A percentile compares a stretch with the other conserved stretches of the same genome.
These are phyloP conservation scores for Pelargonium citronellum DNA, from an alignment of 441 rosid species.

Conservation along the genomic window DNA sequence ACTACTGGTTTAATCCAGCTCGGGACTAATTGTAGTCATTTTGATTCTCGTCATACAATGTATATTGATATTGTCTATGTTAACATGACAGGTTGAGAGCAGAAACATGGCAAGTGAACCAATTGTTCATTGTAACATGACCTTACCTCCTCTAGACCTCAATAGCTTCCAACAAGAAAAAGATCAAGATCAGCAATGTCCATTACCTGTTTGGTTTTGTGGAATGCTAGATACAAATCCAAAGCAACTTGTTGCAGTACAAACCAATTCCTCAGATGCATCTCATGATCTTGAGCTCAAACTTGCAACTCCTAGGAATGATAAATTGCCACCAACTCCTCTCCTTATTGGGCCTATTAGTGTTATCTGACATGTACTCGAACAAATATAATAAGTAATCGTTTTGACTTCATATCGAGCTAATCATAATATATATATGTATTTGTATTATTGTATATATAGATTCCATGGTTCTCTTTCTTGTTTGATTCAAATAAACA, in stretches of 20 bases:
- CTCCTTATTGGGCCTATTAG: constrained; percentile 32
- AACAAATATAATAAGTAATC: neutral
- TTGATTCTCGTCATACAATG: neutral
- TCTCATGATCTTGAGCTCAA: constrained; percentile 49
- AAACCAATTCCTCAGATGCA: constrained; percentile 14
- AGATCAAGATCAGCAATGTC: constrained; percentile 14
- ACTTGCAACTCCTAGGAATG: constrained; percentile 38
- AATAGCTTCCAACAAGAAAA: constrained; percentile 3
- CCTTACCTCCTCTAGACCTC: constrained; percentile 10
- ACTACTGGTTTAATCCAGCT: too few relatives aligned
- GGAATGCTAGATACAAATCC: too few relatives aligned
- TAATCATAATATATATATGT: neutral
- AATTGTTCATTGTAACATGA: neutral
- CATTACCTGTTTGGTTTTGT: neutral
- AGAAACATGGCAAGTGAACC: constrained; percentile 14
- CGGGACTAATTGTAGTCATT: too few relatives aligned
- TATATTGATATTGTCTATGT: too few relatives aligned
- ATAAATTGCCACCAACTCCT: constrained; percentile 21
- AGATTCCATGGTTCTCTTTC: too few relatives aligned
- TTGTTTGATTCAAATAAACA: too few relatives aligned
- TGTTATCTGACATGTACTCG: constrained; percentile 27
- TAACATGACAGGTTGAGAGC: constrained; percentile 21
- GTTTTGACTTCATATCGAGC: neutral
- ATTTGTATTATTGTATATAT: too few relatives aligned
- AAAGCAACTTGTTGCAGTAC: too few relatives aligned